Base-by-base conservation (phyloP, 2,329 filamentous ascomycete genomes). In the Helotiales sp. region DNA sequence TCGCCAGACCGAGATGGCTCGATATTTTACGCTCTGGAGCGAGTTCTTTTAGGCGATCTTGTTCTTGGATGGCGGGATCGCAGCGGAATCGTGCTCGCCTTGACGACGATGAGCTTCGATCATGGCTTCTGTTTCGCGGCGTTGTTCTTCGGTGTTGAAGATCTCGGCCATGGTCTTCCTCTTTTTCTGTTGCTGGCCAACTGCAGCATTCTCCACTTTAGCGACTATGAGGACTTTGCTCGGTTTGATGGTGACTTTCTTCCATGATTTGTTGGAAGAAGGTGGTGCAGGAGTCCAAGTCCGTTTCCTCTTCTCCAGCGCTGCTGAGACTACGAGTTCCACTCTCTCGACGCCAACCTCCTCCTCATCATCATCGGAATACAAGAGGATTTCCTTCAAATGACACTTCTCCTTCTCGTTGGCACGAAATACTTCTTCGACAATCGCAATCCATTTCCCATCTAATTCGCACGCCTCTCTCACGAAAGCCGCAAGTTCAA, bases 351-450 rank as follows among this genome's bases (percentile, higher is more conserved):
- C 26, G 10, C 50, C 50, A 32, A 7, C 13, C 6, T 32, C 50
- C 2, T 43, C 37, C 3, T 49, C 58, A 22, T 32, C 58, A 22
- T 49, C 24, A 32, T 45, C 26, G 22, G 58, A 34, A 49, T 30
- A 13, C 15, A 30, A 37, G 13, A 34, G 26, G 20, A 17, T 20
- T 20, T 49, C 58, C 3, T 43, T 22, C 43, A 61, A 15, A 49
- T 30, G 26, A 7, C 28, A 47, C 58, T 47, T 49, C 58, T 49
- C n/a, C 24, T 49, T 34, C 52, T 34, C 26, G 20, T 61, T 61
- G 11, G 58, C 58, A 8, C n/a, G 32, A 7, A 49, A 49, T 13
- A 47, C 26, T 32, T 24, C 40, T 28, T 61, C 43, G n/a, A 47
- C 58, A 22, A 34, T 20, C 1, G 20, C 8, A 34, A 49, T 47